Conservation (phyloP, 2,329 filamentous ascomycete genomes). For the Bipolaris victoriae region DNA sequence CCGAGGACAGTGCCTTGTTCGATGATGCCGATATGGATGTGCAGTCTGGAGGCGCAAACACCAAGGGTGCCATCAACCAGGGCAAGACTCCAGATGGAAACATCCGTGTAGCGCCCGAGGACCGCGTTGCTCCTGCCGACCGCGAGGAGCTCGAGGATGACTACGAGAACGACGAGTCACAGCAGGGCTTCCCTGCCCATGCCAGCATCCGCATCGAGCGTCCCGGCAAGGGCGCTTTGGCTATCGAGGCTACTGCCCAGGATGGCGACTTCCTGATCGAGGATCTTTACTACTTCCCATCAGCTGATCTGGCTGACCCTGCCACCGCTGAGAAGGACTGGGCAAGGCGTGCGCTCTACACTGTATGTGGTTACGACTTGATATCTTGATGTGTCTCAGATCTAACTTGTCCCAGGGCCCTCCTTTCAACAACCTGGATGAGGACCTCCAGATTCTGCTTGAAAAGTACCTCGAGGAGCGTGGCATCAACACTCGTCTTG, state of each 20-base stretch:
- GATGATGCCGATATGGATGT: conserved; percentile 50
- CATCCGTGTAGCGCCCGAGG: conserved; percentile 62
- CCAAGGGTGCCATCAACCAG: conserved; percentile 63
- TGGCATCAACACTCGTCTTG: conserved; percentile 84
- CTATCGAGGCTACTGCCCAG: conserved; percentile 84
- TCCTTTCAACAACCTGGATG: conserved; percentile 90
- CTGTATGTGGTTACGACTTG: conserved; percentile 39
- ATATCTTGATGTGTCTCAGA: neutral
- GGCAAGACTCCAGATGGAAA: conserved; percentile 58
- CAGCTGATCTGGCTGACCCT: conserved; percentile 77
- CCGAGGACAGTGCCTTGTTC: conserved; percentile 58
- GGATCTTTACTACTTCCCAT: conserved; percentile 86
- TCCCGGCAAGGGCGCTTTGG: conserved; percentile 80
- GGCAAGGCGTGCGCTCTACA: conserved; percentile 78
- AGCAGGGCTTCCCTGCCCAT: conserved; percentile 73
- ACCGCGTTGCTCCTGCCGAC: conserved; percentile 63
- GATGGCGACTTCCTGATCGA: conserved; percentile 87
- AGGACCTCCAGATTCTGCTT: conserved; percentile 90
- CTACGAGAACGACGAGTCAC: conserved; percentile 59
- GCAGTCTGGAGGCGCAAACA: conserved; percentile 63
- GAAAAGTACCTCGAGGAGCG: conserved; percentile 95
- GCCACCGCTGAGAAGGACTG: conserved; percentile 78
- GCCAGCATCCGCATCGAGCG: conserved; percentile 90
- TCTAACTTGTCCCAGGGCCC: conserved; percentile 62
- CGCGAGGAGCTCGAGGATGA: conserved; percentile 64